Evolutionary conservation across 768 basidiomycete genomes (phyloP).

Genomic region (Kwoniella pini): DNA sequence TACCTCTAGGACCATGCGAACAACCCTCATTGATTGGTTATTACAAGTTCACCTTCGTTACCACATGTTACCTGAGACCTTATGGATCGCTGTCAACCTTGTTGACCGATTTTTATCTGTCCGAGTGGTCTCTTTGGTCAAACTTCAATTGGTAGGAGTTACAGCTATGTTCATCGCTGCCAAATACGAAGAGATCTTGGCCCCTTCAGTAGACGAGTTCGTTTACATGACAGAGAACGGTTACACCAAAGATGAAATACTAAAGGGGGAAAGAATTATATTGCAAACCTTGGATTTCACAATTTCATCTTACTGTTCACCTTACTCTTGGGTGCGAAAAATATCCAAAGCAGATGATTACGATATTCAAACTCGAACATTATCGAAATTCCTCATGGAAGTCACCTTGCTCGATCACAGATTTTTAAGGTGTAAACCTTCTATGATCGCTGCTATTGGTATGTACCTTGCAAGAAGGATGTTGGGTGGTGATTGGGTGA

Average conservation of each 20-base stretch:
- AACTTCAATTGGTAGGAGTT: conserved; percentile 94
- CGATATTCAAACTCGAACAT: conserved; percentile 92
- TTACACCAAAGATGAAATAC: conserved; percentile 90
- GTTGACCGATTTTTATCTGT: conserved; percentile 88
- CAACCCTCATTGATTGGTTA: conserved; percentile 96
- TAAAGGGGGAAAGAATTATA: conserved; percentile 97
- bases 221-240: conserved; percentile 97
- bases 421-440: conserved; percentile 90
- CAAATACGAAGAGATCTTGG: conserved; percentile 98
- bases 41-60: conserved; percentile 96
- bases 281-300: conserved; percentile 90
- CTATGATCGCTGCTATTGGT: conserved; percentile 87
- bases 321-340: conserved; percentile 97
- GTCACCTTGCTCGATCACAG: conserved; percentile 89
- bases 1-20: conserved; percentile 78
- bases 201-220: conserved; percentile 91
- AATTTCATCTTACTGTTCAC: conserved; percentile 95
- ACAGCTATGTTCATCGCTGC: conserved; percentile 99
- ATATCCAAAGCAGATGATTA: conserved; percentile 99
- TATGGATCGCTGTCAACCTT: conserved; percentile 98
- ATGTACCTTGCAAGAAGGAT: conserved; percentile 96
- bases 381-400: conserved; percentile 97
- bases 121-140: conserved; percentile 81
- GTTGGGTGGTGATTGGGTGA: conserved; percentile 94
- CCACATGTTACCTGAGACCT: conserved; percentile 98